Base-by-base conservation (phyloP, 495 filamentous ascomycete species). In the Apiosordaria backusii region DNA sequence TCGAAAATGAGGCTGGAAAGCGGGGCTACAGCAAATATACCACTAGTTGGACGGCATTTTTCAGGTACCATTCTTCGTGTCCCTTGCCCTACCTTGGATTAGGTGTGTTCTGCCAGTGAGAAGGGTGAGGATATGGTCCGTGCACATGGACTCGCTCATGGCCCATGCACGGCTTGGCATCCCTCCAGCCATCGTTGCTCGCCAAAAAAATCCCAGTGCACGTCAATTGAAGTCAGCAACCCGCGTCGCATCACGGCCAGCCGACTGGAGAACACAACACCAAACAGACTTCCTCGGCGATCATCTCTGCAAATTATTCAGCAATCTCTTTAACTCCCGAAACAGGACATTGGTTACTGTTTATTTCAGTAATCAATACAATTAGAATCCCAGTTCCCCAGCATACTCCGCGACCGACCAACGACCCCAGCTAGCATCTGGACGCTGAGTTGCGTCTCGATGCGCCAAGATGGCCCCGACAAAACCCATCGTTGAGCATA, bases 381-480 rank as follows among this genome's bases (percentile, higher is more conserved):
- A 45, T 2, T 45, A 45, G 35, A 45, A 45, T 1, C 10, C 52
- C 52, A 55, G 7, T 55, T 19, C 52, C 52, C n/a, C n/a, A 55
- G 22, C 52, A 19, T n/a, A 19, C 52, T 19, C 52, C 3, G 1
- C n/a, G 10, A 53, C 15, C 50, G 16, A 53, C 50, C 50, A 53
- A 53, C 15, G 50, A 45, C 23, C 35, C 35, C 27, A 29, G 27
- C 27, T 29, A 3, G 35, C 35, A 45, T 45, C 35, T 45, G 50
- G 63, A 52, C 67, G 73, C 70, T 65, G 70, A 35, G 68, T 65
- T 64, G 64, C 68, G 63, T 68, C 68, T 70, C 67, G 15, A 68
- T 66, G 68, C 68, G 65, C 67, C 70, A 70, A 66, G 60, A 78
- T 78, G 76, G 76, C 74, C n/a, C 76, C 76, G 22, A 68, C 74